A percentile compares a stretch with the other conserved stretches of the same genome.
phyloP scores from a whole-genome alignment of 345 rosid species.

The Dipteronia sinensis region DNA sequence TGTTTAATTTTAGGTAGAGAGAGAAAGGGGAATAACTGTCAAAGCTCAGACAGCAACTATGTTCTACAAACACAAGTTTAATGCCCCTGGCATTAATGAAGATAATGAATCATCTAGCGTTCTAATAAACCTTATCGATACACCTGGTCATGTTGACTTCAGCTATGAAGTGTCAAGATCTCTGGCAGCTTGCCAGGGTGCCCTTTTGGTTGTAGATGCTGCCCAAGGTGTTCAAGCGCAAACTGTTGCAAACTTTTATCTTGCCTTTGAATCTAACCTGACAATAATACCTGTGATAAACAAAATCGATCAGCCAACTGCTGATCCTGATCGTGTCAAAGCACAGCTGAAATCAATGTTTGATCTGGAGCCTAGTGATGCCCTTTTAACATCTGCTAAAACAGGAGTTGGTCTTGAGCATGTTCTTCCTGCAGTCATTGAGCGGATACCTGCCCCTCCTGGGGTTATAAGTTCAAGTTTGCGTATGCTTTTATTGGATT shows the following conservation, averaged over 20 bases:
- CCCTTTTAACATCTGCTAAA: slow-evolving; percentile 94
- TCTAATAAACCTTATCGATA: slow-evolving; percentile 83
- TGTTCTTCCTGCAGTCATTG: slow-evolving; percentile 90
- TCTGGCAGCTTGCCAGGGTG: slow-evolving; percentile 98
- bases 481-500: slow-evolving; percentile 94
- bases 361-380: slow-evolving; percentile 80
- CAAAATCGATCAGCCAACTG: slow-evolving; percentile 98
- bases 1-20: slow-evolving; percentile 72
- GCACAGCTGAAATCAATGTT: slow-evolving; percentile 95
- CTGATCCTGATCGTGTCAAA: slow-evolving; percentile 97
- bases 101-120: slow-evolving; percentile 39
- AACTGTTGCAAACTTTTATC: slow-evolving; percentile 95
- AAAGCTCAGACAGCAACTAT: slow-evolving; percentile 98
- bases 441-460: slow-evolving; percentile 85
- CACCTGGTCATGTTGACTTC: slow-evolving; percentile 98
- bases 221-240: slow-evolving; percentile 99
- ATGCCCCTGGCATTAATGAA: slow-evolving; percentile 22
- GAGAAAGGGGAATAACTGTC: slow-evolving; percentile 97
- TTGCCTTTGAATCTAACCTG: slow-evolving; percentile 88
- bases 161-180: slow-evolving; percentile 99
- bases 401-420: slow-evolving; percentile 91
- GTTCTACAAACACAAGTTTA: slow-evolving; percentile 55
- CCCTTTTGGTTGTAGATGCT: slow-evolving; percentile 94
- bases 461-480: slow-evolving; percentile 64
- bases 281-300: slow-evolving; percentile 82